A percentile compares a stretch with the other conserved stretches of the same genome.
These are phyloP conservation scores for Hamamelis virginiana DNA, from an alignment of 164 flowering plant species.

Conservation along the genomic window DNA sequence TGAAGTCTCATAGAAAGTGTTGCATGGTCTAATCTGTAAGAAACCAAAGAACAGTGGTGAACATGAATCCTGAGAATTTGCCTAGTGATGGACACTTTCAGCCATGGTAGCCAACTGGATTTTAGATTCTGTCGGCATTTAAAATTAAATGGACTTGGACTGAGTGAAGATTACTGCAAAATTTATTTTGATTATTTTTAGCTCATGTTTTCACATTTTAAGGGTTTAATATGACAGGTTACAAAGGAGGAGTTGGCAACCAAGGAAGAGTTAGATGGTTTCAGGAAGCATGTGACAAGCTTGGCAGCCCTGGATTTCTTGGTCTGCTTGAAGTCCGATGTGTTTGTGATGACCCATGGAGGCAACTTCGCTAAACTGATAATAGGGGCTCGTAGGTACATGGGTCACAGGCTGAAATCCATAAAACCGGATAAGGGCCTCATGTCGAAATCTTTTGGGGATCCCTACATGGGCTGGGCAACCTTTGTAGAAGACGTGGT, in stretches of 20 bases:
- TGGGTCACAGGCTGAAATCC: constrained; percentile 90
- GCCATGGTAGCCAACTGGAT: too few species aligned
- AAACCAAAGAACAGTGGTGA: too few species aligned
- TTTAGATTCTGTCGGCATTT: too few species aligned
- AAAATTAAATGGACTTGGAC: too few species aligned
- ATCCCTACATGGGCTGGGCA: constrained; percentile 99
- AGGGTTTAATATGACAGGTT: constrained; percentile 54
- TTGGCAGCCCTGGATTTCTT: constrained; percentile 95
- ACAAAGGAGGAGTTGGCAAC: constrained; percentile 89
- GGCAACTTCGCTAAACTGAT: constrained; percentile 95
- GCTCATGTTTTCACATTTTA: not conserved
- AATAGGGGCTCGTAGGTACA: constrained; percentile 88
- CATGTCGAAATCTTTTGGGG: constrained; percentile 98
- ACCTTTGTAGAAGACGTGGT: constrained; percentile 88
- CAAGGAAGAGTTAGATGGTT: constrained; percentile 73
- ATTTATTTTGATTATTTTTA: not conserved
- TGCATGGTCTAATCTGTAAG: not conserved
- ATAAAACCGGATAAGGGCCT: constrained; percentile 98
- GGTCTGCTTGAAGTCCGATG: constrained; percentile 94
- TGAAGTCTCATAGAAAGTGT: too few species aligned
- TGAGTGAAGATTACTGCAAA: not conserved
- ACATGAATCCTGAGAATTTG: too few species aligned
- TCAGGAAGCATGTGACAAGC: constrained; percentile 93
- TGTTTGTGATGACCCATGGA: constrained; percentile 98
- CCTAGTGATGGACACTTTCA: too few species aligned